These are phyloP conservation scores for Mycena vulgaris DNA, from an alignment of 768 basidiomycete genomes.

Conservation along the genomic window DNA sequence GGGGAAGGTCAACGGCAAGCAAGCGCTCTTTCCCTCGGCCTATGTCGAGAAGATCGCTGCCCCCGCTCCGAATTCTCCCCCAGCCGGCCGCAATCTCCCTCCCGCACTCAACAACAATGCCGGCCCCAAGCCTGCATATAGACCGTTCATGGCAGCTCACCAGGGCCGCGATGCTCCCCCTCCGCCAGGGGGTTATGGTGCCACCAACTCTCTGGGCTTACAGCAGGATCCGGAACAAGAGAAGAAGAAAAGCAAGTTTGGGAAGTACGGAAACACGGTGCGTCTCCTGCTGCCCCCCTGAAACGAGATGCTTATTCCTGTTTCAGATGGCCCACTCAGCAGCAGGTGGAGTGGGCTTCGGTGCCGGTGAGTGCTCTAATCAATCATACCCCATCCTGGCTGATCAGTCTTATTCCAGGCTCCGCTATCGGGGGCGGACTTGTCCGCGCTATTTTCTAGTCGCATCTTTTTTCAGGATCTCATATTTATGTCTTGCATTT, in stretches of 20 bases:
- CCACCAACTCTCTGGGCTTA: slow-evolving; percentile 60
- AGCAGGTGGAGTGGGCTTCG: slow-evolving; percentile 69
- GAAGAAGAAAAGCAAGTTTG: slow-evolving; percentile 73
- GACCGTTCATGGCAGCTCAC: slow-evolving; percentile 62
- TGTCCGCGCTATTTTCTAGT: slow-evolving; percentile 60
- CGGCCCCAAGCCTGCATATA: slow-evolving; percentile 52
- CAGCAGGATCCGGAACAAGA: slow-evolving; percentile 58
- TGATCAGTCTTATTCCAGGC: no score
- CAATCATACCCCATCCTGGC: no score
- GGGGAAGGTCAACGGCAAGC: slow-evolving; percentile 70
- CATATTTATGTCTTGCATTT: slow-evolving; percentile 11
- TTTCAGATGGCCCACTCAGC: slow-evolving; percentile 71
- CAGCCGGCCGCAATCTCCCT: slow-evolving; percentile 39
- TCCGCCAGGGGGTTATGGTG: slow-evolving; percentile 51
- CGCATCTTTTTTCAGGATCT: neutral
- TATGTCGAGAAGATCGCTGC: slow-evolving; percentile 72
- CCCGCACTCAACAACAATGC: slow-evolving; percentile 43
- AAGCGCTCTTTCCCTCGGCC: slow-evolving; percentile 80
- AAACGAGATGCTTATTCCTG: neutral
- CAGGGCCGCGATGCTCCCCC: slow-evolving; percentile 58
- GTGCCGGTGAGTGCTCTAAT: slow-evolving; percentile 44
- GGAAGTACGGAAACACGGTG: slow-evolving; percentile 72
- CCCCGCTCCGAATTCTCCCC: slow-evolving; percentile 28
- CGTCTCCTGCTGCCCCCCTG: slow-evolving; percentile 22
- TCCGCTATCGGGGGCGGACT: slow-evolving; percentile 67